phyloP scores from a whole-genome alignment of 2,329 filamentous ascomycete genomes.

The Fusarium sororula region DNA sequence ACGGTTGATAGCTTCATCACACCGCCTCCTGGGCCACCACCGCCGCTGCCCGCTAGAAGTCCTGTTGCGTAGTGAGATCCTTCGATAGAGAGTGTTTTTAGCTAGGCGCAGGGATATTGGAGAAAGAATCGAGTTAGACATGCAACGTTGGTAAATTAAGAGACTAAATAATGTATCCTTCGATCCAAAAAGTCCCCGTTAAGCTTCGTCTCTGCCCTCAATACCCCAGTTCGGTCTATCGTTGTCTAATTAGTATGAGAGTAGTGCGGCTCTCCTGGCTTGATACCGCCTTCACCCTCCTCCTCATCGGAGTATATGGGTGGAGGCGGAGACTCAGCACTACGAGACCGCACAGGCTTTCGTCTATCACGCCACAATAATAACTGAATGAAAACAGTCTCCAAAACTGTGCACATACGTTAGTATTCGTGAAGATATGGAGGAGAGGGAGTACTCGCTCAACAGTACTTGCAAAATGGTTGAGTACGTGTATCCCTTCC shows the following conservation, averaged over 20 bases:
- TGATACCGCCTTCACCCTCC: background rate
- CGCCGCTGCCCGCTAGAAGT: conserved; percentile 20
- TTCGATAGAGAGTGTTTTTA: background rate
- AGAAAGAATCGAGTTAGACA: background rate
- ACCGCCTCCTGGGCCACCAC: conserved; percentile 6
- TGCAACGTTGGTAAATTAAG: background rate
- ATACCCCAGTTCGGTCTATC: background rate
- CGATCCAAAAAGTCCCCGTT: background rate
- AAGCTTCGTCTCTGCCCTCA: background rate
- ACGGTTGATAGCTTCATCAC: conserved; percentile 3
- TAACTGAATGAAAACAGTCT: background rate
- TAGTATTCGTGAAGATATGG: background rate
- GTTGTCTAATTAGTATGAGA: background rate
- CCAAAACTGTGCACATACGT: background rate
- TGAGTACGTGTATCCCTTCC: conserved; percentile 1
- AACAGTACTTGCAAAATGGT: background rate
- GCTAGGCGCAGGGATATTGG: background rate
- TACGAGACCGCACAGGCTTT: background rate
- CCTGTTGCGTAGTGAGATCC: background rate
- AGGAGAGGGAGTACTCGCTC: background rate
- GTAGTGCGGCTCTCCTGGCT: background rate
- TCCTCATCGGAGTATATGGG: background rate
- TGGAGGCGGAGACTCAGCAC: background rate
- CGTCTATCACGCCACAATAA: background rate
- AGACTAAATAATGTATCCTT: background rate